Evolutionary conservation across 768 basidiomycete species (phyloP), one percentile per base, ranked within the genome.

Genomic region (Lentinula sp.): DNA sequence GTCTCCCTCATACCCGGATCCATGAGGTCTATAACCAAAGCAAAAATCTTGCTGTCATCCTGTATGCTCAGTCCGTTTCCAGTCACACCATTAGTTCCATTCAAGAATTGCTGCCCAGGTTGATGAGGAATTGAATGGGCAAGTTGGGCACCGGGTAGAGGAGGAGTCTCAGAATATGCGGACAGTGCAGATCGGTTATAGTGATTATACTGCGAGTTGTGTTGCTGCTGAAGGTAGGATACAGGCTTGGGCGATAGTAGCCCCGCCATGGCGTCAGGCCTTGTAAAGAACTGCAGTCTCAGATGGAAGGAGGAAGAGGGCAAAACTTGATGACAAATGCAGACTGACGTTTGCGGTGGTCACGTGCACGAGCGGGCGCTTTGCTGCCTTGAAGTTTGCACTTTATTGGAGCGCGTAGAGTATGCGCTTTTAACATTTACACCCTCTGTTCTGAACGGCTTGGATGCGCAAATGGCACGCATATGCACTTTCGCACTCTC

Each of bases 21-120:
- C 79, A 91, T 82, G 32, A 96, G 77, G 61, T 96, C 92, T 65
- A 94, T 86, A 62, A 98, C 95, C 57, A 98, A 82, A 10, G 81
- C 78, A 73, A 94, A 96, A 48, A 99, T 97, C 77, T 97, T 95
- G 66, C 72, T 71, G 61, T 84, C 82, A 60, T 83, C 82, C 39
- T 84, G 83, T 20, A 81, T 71, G 20, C 70, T 70, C 63, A 78
- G 45, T 10, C 59, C 50, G 48, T n/a, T 52, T 33, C 8, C 23
- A 39, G 35, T 20, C 12, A 39, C 6, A 18, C 33, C 37, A 23
- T 20, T 45, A 1, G 35, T 18, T 9, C 68, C 73, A 62, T 68
- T 63, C 66, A 80, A 72, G 63, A 79, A 80, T 59, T 76, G 79
- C 42, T 68, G 69, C 8, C 73, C 68, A 7, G 76, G 71, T 62